Evolutionary conservation across 1,139 yeast genomes (phyloP).

Genomic region (Taphrina wiesneri): DNA sequence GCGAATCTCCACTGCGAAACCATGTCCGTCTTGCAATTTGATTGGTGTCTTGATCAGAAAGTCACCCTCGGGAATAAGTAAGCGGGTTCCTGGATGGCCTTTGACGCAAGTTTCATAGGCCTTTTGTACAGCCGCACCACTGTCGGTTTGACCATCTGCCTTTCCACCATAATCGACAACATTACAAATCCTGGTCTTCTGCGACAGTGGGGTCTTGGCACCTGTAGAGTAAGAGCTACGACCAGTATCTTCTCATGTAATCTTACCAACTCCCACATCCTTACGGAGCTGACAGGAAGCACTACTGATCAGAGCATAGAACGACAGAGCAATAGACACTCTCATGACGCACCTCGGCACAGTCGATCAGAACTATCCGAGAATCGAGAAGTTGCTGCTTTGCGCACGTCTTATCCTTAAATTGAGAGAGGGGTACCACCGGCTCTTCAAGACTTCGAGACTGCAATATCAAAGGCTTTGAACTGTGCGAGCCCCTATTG

Average conservation of each 20-base stretch:
- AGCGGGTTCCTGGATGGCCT: neutral
- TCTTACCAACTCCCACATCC: neutral
- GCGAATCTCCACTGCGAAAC: slow-evolving; percentile 4
- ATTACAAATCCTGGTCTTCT: slow-evolving; percentile 10
- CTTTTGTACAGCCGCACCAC: neutral
- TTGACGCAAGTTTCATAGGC: neutral
- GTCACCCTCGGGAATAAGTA: neutral
- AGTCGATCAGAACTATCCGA: neutral
- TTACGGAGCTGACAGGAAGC: slow-evolving; percentile 1
- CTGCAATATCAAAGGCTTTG: neutral
- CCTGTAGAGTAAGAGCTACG: neutral
- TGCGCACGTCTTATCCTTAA: neutral
- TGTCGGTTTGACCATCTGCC: neutral
- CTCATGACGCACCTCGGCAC: neutral
- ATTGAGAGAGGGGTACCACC: neutral
- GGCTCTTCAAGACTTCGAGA: neutral
- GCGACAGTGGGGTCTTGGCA: neutral
- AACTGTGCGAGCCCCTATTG: neutral
- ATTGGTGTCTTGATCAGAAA: neutral
- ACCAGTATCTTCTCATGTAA: neutral
- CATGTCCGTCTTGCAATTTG: neutral
- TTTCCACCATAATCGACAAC: slow-evolving; percentile 2
- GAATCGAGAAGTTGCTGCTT: neutral
- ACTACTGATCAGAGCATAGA: neutral
- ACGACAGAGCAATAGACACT: neutral